Percentiles rank a stretch among this genome's conserved stretches.
phyloP scores from a whole-genome alignment of 352 stramenopile genomes.

The Globisporangium perplexum region DNA sequence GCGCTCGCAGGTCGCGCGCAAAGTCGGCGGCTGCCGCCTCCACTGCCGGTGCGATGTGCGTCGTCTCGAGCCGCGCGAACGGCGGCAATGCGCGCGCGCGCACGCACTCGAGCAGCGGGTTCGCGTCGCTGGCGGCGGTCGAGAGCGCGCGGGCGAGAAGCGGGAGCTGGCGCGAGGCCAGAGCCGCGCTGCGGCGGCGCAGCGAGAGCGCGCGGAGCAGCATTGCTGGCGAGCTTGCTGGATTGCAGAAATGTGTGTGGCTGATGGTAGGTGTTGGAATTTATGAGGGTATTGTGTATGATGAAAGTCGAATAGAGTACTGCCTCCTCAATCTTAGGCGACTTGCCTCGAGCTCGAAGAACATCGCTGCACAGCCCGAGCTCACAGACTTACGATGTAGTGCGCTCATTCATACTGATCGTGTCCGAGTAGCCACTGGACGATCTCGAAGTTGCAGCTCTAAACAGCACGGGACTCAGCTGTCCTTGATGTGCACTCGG shows the following conservation, averaged over 20 bases:
- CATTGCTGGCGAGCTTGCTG: not conserved
- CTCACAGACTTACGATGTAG: too few relatives aligned
- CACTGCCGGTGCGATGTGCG: conserved; percentile 57
- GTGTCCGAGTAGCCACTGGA: too few relatives aligned
- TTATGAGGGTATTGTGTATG: not conserved
- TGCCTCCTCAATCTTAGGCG: too few relatives aligned
- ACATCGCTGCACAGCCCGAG: too few relatives aligned
- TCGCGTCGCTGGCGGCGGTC: conserved; percentile 9
- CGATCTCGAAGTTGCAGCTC: too few relatives aligned
- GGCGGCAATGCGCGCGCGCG: conserved; percentile 55
- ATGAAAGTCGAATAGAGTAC: not conserved
- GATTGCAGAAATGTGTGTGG: too few relatives aligned
- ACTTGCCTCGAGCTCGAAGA: too few relatives aligned
- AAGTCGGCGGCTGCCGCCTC: conserved; percentile 42
- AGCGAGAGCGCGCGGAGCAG: not conserved
- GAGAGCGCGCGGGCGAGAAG: conserved; percentile 1
- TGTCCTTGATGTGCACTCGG: not conserved
- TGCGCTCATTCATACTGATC: too few relatives aligned
- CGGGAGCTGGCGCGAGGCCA: not conserved
- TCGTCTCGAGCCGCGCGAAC: conserved; percentile 59
- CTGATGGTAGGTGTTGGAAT: not conserved
- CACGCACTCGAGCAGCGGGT: conserved; percentile 53
- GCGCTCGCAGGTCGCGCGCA: conserved; percentile 35
- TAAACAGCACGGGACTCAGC: too few relatives aligned
- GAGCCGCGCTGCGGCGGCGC: not conserved